Evolutionary conservation across 1,284 basidiomycete genomes (phyloP).

Genomic region (Neolentinus lepideus): DNA sequence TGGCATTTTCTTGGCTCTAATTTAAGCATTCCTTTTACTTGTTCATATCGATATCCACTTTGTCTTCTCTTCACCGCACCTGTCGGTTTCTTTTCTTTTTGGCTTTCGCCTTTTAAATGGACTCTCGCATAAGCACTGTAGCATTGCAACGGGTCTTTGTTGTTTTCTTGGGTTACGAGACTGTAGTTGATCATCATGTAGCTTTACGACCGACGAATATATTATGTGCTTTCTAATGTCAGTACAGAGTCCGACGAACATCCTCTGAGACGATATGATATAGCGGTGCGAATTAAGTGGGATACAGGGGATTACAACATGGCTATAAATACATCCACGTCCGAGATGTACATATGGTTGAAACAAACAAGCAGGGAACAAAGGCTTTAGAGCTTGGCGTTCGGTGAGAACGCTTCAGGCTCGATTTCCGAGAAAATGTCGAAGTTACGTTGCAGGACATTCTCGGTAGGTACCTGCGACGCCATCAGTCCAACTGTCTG

Average conservation of each 20-base stretch:
- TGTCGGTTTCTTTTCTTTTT: background rate
- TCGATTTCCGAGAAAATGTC: slow-evolving; percentile 45
- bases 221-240: background rate
- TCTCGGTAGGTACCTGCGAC: slow-evolving; percentile 36
- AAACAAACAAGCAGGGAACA: background rate
- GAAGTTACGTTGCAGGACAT: slow-evolving; percentile 44
- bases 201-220: background rate
- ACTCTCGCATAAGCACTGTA: background rate
- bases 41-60: background rate
- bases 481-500: background rate
- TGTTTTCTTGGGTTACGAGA: background rate
- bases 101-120: background rate
- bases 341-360: background rate
- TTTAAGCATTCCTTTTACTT: background rate
- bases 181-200: background rate
- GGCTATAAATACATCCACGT: background rate
- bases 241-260: background rate
- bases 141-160: background rate
- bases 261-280: background rate
- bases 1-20: background rate
- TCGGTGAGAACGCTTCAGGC: slow-evolving; percentile 4
- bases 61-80: background rate
- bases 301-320: background rate
- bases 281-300: background rate
- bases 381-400: slow-evolving; percentile 2